Conservation (phyloP, 2,329 filamentous ascomycete genomes). For the Neofusicoccum sp. region DNA sequence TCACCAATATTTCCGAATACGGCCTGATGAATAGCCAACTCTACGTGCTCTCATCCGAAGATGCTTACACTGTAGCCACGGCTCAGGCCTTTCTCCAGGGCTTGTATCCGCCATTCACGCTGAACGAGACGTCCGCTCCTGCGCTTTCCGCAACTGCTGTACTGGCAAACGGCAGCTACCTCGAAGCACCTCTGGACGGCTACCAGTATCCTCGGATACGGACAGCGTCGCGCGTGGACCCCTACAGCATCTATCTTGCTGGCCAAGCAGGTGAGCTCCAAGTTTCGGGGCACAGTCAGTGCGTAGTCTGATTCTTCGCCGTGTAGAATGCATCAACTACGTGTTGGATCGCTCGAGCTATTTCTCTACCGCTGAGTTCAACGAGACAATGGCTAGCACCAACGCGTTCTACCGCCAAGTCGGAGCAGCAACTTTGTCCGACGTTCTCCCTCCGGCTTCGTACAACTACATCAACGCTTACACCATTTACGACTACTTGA, state of each 20-base stretch:
- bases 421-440: conserved; percentile 43
- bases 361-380: conserved; percentile 40
- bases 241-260: conserved; percentile 50
- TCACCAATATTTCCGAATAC: conserved; percentile 47
- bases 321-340: conserved; percentile 24
- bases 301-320: background rate
- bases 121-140: conserved; percentile 28
- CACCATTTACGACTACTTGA: conserved; percentile 56
- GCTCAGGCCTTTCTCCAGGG: conserved; percentile 63
- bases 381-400: conserved; percentile 37
- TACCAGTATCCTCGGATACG: conserved; percentile 58
- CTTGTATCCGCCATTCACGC: conserved; percentile 54
- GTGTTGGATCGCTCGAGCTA: conserved; percentile 36
- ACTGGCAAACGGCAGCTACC: conserved; percentile 48
- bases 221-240: conserved; percentile 45
- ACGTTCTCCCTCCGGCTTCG: conserved; percentile 35
- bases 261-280: conserved; percentile 47
- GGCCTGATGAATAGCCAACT: conserved; percentile 48
- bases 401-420: conserved; percentile 49
- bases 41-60: conserved; percentile 47
- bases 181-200: conserved; percentile 52
- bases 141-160: conserved; percentile 34
- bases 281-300: conserved; percentile 28
- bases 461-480: conserved; percentile 54
- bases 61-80: conserved; percentile 50